Base-by-base conservation (phyloP, 345 rosid species). In the Brassica cretica region DNA sequence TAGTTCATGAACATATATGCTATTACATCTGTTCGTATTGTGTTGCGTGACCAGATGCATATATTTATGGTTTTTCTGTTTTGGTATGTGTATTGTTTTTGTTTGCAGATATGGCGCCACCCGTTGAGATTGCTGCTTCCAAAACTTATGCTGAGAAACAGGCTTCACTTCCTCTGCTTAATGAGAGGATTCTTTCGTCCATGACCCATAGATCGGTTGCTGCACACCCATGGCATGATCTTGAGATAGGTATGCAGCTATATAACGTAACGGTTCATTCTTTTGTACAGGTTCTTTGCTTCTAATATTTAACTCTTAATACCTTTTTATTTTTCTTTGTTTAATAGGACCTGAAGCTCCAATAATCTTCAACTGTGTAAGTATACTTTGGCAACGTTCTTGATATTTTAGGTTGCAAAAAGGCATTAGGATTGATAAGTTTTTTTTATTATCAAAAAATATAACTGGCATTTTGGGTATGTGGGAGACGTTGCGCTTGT, bases 211-310 rank as follows among this genome's bases (percentile, higher is more conserved):
- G 98, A 83, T 90, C 97, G 44, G 83, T 88, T 53, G 97, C 97
- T 82, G 98, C 98, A 18, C 98, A 94, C 83, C 97, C 98, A 44
- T 94, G 98, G 98, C 98, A 94, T 83, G 98, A 94, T 88, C 93
- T 94, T 9, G 98, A 94, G 89, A 92, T 94, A 12, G 98, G 98
- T 92, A 82, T 2, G 8, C 56, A 53, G 82, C 77, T 60, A 62
- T 61, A 58, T 56, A 61, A 19, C 72, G 69, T 76, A 11, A 25
- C 3, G 3, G 21, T 49, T 24, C 15, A n/a, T 58, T 80, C 33
- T 9, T 46, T 66, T 29, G 44, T 46, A 14, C 3, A 1, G 51
- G 14, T 41, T 74, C 29, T 24, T 41, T 9, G 6, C 67, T 3
- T 60, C 27, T 58, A n/a, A 29, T 72, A 37, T 55, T 56, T 5